Percentiles rank a stretch among this genome's conserved stretches.
phyloP scores from a whole-genome alignment of 2,329 filamentous ascomycete genomes.

The Alternaria triticimaculans region DNA sequence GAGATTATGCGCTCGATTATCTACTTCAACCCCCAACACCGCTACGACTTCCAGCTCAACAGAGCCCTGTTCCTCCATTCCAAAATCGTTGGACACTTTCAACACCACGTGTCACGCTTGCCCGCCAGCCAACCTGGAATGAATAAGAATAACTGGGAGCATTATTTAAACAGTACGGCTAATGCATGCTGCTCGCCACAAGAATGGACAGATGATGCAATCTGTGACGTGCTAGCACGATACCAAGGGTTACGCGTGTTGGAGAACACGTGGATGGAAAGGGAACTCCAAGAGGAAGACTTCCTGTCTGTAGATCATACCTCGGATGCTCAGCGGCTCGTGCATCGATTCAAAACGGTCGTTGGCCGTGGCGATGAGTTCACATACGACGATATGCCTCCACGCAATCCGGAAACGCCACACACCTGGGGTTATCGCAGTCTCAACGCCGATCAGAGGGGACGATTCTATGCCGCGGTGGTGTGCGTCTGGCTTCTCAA shows the following conservation, averaged over 20 bases:
- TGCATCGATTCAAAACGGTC: conserved; percentile 2
- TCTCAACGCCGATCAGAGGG: conserved; percentile 28
- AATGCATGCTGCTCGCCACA: neutral
- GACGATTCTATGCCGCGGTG: conserved; percentile 30
- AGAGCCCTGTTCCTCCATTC: conserved; percentile 24
- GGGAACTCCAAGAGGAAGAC: conserved; percentile 20
- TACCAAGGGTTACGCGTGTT: conserved; percentile 33
- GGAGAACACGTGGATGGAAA: conserved; percentile 28
- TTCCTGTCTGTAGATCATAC: conserved; percentile 17
- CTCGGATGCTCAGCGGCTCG: conserved; percentile 4
- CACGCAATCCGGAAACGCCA: conserved; percentile 1
- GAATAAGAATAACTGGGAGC: conserved; percentile 12
- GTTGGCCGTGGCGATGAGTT: conserved; percentile 9
- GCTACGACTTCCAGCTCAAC: conserved; percentile 33
- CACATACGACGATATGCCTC: neutral
- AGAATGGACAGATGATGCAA: conserved; percentile 18
- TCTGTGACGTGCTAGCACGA: conserved; percentile 31
- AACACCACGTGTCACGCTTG: conserved; percentile 1
- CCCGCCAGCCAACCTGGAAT: conserved; percentile 1
- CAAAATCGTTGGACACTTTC: conserved; percentile 24
- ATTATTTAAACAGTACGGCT: neutral
- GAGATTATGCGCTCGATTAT: conserved; percentile 37
- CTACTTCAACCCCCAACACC: conserved; percentile 17
- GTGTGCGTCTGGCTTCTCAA: conserved; percentile 31
- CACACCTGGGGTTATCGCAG: conserved; percentile 11